Conservation (phyloP, 768 basidiomycete genomes). For the Steccherinum ochraceum region DNA sequence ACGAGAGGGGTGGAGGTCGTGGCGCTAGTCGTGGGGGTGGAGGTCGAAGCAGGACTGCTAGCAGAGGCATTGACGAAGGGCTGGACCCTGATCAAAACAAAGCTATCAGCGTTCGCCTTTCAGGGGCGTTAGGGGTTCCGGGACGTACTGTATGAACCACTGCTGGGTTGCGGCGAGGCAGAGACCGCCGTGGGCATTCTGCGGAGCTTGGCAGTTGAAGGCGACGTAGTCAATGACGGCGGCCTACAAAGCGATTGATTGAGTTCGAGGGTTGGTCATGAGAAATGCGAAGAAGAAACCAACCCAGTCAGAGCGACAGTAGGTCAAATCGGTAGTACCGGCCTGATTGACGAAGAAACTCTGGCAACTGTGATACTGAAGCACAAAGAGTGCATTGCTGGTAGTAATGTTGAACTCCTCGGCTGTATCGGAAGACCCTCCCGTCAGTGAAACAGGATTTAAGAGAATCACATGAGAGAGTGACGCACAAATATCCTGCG, state of each 20-base stretch:
- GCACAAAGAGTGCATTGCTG: constrained; percentile 31
- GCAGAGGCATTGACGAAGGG: not conserved
- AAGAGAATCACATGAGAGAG: not conserved
- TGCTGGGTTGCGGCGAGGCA: constrained; percentile 40
- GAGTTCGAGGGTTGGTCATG: not conserved
- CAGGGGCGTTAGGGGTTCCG: not conserved
- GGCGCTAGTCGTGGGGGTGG: not conserved
- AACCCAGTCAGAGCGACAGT: constrained; percentile 44
- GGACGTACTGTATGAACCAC: constrained; percentile 45
- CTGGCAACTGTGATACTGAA: constrained; percentile 37
- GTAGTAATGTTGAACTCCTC: constrained; percentile 6
- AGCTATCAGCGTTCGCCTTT: too few species aligned
- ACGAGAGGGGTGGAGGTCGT: not conserved
- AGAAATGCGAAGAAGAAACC: constrained; percentile 6
- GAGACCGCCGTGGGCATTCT: constrained; percentile 46
- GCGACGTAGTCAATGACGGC: constrained; percentile 35
- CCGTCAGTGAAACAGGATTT: not conserved
- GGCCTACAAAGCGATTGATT: constrained; percentile 21
- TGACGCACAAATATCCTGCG: constrained; percentile 30
- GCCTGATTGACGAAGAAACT: constrained; percentile 47
- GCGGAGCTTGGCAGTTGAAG: constrained; percentile 38
- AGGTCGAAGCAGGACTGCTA: not conserved
- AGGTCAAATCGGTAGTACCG: constrained; percentile 26
- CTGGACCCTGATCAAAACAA: not conserved
- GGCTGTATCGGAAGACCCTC: not conserved